Conservation (phyloP, 805 yeast species). For the Wickerhamiella domercqiae region DNA sequence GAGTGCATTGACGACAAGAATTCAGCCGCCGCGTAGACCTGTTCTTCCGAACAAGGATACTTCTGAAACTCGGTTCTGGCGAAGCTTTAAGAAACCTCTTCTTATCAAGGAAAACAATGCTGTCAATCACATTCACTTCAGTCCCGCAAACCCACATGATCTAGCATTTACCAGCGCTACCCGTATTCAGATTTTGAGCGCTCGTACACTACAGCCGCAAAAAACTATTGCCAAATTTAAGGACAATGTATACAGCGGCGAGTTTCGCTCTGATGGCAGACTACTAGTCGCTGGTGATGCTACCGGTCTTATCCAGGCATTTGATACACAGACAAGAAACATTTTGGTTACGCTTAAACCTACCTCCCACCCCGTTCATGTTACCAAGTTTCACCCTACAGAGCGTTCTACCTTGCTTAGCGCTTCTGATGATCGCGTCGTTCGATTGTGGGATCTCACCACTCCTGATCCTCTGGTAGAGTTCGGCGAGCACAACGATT, state of each 20-base stretch:
- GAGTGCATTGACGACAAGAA: conserved; percentile 16
- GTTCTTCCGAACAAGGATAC: conserved; percentile 17
- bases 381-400: conserved; percentile 78
- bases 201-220: conserved; percentile 83
- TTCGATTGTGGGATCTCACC: conserved; percentile 81
- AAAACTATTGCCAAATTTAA: conserved; percentile 79
- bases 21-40: conserved; percentile 15
- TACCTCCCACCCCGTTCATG: conserved; percentile 78
- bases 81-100: conserved; percentile 72
- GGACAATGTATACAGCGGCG: conserved; percentile 85
- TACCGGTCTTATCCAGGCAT: conserved; percentile 79
- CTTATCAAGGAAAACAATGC: conserved; percentile 88
- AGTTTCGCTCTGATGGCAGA: conserved; percentile 82
- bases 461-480: conserved; percentile 57
- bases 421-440: conserved; percentile 82
- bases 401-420: conserved; percentile 61
- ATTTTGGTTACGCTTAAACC: conserved; percentile 69
- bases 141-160: conserved; percentile 69
- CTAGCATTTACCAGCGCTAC: conserved; percentile 88
- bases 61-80: conserved; percentile 79
- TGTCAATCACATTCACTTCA: conserved; percentile 74
- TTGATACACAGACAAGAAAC: conserved; percentile 70
- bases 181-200: conserved; percentile 78
- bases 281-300: conserved; percentile 90
- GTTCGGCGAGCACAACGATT: conserved; percentile 62